A percentile compares a stretch with the other conserved stretches of the same genome.
Conservation (phyloP, 441 rosid genomes). For the Geranium incanum region DNA sequence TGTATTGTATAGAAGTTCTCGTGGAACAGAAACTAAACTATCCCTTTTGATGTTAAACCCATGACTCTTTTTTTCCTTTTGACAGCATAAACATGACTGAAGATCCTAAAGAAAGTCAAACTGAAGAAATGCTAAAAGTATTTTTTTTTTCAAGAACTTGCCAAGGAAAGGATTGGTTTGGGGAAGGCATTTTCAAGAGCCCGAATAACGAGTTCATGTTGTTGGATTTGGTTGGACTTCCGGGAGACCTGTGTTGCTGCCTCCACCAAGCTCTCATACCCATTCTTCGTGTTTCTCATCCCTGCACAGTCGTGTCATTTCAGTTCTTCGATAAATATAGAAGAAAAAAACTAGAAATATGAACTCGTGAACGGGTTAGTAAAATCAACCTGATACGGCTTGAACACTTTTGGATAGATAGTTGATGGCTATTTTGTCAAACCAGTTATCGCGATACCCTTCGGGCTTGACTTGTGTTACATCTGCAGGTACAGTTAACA, state of each 20-base stretch:
- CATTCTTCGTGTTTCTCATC: slow-evolving; percentile 35
- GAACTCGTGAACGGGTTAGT: background rate
- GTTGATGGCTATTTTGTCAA: slow-evolving; percentile 51
- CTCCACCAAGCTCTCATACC: slow-evolving; percentile 71
- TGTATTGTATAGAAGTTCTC: background rate
- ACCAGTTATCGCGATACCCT: slow-evolving; percentile 47
- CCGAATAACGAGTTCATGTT: slow-evolving; percentile 52
- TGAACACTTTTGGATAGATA: slow-evolving; percentile 56
- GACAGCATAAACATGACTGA: background rate
- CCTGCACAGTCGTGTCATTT: slow-evolving; percentile 32
- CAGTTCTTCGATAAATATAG: background rate
- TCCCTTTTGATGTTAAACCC: background rate
- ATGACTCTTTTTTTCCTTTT: background rate
- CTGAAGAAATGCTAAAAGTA: background rate
- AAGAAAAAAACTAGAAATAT: background rate
- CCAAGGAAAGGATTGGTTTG: slow-evolving; percentile 44
- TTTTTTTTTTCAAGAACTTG: slow-evolving; percentile 19
- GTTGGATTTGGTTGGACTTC: slow-evolving; percentile 41
- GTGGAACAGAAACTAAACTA: background rate
- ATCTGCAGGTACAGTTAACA: background rate
- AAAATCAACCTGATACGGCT: slow-evolving; percentile 45
- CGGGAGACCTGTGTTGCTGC: slow-evolving; percentile 43
- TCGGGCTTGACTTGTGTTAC: slow-evolving; percentile 19
- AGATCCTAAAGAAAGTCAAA: background rate
- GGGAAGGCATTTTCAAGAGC: slow-evolving; percentile 65